phyloP scores from a whole-genome alignment of 345 rosid species.

The Sonneratia caseolaris region DNA sequence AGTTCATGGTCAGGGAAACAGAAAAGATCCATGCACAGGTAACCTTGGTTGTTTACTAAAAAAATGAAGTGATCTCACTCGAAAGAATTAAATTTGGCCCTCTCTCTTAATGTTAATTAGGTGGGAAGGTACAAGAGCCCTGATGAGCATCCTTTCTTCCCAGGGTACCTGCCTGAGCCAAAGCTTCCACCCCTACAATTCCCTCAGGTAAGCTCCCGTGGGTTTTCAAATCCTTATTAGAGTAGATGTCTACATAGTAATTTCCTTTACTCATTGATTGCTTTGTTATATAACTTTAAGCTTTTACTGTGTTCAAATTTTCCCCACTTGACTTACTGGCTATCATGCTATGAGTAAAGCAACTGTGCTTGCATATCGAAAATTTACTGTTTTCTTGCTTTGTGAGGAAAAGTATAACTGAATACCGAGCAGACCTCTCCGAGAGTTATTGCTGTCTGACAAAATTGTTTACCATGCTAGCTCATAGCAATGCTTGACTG shows the following conservation, averaged over 20 bases:
- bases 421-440: not conserved
- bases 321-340: not conserved
- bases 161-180: conserved; percentile 54
- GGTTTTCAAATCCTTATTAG: not conserved
- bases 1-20: conserved; percentile 66
- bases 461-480: too few species aligned
- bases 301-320: not conserved
- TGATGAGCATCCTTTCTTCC: conserved; percentile 92
- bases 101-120: not conserved
- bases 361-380: not conserved
- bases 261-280: not conserved
- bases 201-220: conserved; percentile 34
- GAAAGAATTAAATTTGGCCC: not conserved
- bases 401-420: not conserved
- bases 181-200: conserved; percentile 73
- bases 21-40: conserved; percentile 75
- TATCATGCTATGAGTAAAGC: not conserved
- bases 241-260: not conserved
- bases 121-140: conserved; percentile 86
- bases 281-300: not conserved
- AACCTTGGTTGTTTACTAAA: not conserved
- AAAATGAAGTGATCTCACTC: not conserved
- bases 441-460: not conserved
- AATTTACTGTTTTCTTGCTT: too few species aligned
- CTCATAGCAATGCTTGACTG: not conserved